Percentiles rank a stretch among this genome's conserved stretches.
Evolutionary conservation across 495 filamentous ascomycete genomes (phyloP).

Genomic region (Niebla homalea): DNA sequence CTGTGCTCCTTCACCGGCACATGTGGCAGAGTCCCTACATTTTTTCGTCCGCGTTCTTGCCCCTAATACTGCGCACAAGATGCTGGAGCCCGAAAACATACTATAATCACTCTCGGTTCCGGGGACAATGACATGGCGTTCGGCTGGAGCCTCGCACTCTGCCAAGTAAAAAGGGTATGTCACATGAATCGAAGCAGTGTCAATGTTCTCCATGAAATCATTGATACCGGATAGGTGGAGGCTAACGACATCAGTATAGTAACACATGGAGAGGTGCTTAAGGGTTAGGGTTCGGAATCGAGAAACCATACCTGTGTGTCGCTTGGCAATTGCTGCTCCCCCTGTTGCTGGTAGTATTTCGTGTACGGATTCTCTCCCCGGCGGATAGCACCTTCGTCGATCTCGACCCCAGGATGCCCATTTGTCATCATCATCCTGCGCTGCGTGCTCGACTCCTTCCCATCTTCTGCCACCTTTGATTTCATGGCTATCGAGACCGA

Average conservation of each 20-base stretch:
- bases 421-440: slow-evolving; percentile 41
- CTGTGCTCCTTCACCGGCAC: no score
- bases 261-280: not conserved
- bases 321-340: slow-evolving; percentile 26
- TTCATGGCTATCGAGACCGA: slow-evolving; percentile 33
- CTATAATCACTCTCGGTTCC: no score
- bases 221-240: slow-evolving; percentile 4
- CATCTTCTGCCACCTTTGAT: slow-evolving; percentile 36
- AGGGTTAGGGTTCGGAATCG: no score
- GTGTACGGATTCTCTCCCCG: slow-evolving; percentile 52
- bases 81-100: no score
- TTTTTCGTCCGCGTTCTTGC: no score
- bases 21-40: no score
- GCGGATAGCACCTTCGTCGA: slow-evolving; percentile 49
- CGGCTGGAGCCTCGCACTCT: no score
- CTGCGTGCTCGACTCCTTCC: slow-evolving; percentile 33
- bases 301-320: slow-evolving; percentile 15
- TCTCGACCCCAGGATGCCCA: slow-evolving; percentile 39
- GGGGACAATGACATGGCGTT: no score
- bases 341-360: slow-evolving; percentile 51
- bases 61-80: no score
- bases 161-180: no score
- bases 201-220: not conserved
- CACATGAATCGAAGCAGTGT: no score
- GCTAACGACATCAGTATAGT: not conserved